Base-by-base conservation (phyloP, 1,139 yeast species). In the Kazachstania sp. region DNA sequence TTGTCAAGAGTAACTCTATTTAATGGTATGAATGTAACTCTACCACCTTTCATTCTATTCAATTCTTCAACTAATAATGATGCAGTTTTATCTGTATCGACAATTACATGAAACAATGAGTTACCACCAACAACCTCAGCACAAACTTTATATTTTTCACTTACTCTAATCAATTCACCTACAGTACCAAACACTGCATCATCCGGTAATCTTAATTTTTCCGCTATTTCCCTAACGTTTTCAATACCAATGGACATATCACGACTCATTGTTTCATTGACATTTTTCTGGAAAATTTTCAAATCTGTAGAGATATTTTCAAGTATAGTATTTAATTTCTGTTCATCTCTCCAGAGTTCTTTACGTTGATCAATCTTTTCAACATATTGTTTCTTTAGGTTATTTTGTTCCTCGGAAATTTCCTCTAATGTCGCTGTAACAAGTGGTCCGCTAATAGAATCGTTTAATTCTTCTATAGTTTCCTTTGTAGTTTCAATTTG, bases 41-140 rank as follows among this genome's bases (percentile, higher is more conserved):
- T 75, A 1, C 97, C 97, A 4, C 80, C 73, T 52, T 78, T 80
- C 49, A 77, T 78, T 46, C 85, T 72, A n/a, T 74, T 73, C 50
- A 92, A 70, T 59, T 86, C 94, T 43, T 83, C 82, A 83, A 92
- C 83, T 3, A 92, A 65, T 13, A 75, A 61, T 4, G 87, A 73
- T 0, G 97, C 97, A 1, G 96, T 86, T 43, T 77, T 81, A 56
- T 90, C 97, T 41, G 75, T 81, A 59, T 88, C 96, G 15, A 92
- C 97, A 15, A 92, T 94, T 37, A 90, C 79, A 63, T 92, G 88
- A 60, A 88, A 90, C 44, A 92, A 69, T 2, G 95, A 77, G 51
- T 78, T 81, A 1, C 97, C 97, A 13, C 95, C 97, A 41, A 87
- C 77, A 5, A 85, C 92, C 61, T 90, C 97, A 1, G 85, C 84